These are phyloP conservation scores for Telfairia occidentalis DNA, from an alignment of 331 rosid genomes.

Conservation along the genomic window DNA sequence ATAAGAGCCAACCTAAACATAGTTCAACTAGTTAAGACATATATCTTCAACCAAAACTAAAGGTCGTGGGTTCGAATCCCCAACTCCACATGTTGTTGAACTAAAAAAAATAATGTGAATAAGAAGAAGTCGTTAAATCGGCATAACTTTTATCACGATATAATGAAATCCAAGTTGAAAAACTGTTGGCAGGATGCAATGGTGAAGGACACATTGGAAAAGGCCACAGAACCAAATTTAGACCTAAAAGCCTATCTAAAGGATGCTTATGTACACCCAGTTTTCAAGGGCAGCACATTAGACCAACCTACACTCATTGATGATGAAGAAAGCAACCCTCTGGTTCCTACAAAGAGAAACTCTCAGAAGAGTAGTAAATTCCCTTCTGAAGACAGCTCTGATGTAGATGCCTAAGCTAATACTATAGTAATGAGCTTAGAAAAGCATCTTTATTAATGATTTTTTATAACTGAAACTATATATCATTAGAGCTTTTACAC, in stretches of 20 bases:
- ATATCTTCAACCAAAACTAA: no score
- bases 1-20: no score
- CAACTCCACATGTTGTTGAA: no score
- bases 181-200: conserved; percentile 66
- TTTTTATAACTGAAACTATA: neutral
- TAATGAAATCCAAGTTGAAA: neutral
- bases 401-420: neutral
- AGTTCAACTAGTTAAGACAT: no score
- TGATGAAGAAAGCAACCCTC: conserved; percentile 76
- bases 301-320: conserved; percentile 26
- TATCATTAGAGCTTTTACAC: neutral
- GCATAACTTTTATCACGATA: neutral
- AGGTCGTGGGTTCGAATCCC: no score
- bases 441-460: neutral
- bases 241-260: conserved; percentile 57
- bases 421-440: neutral
- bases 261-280: conserved; percentile 67
- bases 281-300: conserved; percentile 31
- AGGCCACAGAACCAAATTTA: conserved; percentile 62
- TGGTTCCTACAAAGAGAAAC: conserved; percentile 52
- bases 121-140: neutral
- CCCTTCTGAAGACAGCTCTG: conserved; percentile 25
- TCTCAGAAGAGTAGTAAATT: conserved; percentile 35
- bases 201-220: conserved; percentile 85
- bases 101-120: neutral